Conservation (phyloP, 345 rosid genomes). For the Draba incana region DNA sequence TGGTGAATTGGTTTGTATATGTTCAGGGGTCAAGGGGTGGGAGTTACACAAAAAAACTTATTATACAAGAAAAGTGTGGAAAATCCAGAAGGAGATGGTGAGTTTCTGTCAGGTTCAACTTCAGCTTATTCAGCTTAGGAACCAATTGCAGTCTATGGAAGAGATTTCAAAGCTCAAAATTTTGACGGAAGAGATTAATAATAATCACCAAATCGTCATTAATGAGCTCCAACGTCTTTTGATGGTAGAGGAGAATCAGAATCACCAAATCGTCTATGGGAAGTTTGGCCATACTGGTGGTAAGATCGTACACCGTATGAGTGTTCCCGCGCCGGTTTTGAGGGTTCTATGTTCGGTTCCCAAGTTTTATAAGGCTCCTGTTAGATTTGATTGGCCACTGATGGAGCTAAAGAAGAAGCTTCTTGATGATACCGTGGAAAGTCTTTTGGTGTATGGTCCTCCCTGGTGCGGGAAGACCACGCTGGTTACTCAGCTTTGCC, state of each 20-base stretch:
- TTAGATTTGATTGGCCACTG: conserved; percentile 49
- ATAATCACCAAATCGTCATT: too few relatives aligned
- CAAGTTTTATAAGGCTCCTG: conserved; percentile 17
- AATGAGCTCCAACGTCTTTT: too few relatives aligned
- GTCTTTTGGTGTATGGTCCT: conserved; percentile 51
- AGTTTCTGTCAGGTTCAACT: background rate
- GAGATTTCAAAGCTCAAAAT: too few relatives aligned
- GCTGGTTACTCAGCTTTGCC: conserved; percentile 49
- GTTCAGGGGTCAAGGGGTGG: background rate
- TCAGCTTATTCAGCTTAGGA: background rate
- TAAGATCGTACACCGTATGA: too few relatives aligned
- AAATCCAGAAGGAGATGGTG: background rate
- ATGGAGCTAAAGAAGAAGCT: conserved; percentile 47
- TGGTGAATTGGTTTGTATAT: background rate
- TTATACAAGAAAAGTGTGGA: background rate
- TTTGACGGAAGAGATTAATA: too few relatives aligned
- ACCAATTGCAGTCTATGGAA: background rate
- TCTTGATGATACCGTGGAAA: conserved; percentile 14
- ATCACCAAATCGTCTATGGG: too few relatives aligned
- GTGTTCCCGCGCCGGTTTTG: too few relatives aligned
- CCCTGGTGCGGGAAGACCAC: conserved; percentile 63
- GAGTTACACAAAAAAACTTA: background rate
- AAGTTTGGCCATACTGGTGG: too few relatives aligned
- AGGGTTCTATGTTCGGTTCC: conserved; percentile 38
- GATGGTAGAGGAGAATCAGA: too few relatives aligned